Conservation (phyloP, 352 stramenopile species). For the Blastocystis sp. region DNA sequence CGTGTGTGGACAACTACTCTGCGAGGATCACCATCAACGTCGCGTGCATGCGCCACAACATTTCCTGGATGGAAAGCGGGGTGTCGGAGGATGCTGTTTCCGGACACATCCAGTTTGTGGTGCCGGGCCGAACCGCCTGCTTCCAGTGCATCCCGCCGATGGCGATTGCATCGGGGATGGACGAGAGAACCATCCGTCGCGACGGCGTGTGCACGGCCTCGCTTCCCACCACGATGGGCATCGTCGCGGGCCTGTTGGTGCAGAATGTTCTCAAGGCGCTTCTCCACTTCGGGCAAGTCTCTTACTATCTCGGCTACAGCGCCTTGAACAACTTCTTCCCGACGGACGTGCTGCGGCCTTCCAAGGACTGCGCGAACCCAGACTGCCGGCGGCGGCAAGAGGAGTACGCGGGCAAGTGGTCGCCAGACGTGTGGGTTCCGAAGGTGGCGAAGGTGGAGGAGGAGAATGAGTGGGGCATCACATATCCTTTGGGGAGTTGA, state of each 20-base stretch:
- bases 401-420: constrained; percentile 73
- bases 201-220: constrained; percentile 83
- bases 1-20: constrained; percentile 85
- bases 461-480: constrained; percentile 85
- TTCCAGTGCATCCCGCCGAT: constrained; percentile 84
- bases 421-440: constrained; percentile 78
- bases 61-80: constrained; percentile 84
- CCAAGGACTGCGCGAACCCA: constrained; percentile 80
- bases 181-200: constrained; percentile 82
- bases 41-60: constrained; percentile 82
- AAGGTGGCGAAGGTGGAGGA: constrained; percentile 76
- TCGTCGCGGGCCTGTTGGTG: constrained; percentile 81
- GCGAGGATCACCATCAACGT: constrained; percentile 82
- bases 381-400: constrained; percentile 79
- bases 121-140: constrained; percentile 81
- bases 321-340: constrained; percentile 84
- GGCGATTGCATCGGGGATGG: constrained; percentile 81
- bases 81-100: constrained; percentile 85
- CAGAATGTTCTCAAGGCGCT: constrained; percentile 85
- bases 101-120: constrained; percentile 83
- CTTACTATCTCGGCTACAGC: constrained; percentile 83
- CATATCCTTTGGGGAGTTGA: constrained; percentile 7
- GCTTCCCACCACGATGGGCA: constrained; percentile 83
- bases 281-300: constrained; percentile 80
- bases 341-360: constrained; percentile 79